Percentiles rank a stretch among this genome's conserved stretches.
Conservation (phyloP, 2,329 filamentous ascomycete genomes). For the Coleophoma cylindrospora region DNA sequence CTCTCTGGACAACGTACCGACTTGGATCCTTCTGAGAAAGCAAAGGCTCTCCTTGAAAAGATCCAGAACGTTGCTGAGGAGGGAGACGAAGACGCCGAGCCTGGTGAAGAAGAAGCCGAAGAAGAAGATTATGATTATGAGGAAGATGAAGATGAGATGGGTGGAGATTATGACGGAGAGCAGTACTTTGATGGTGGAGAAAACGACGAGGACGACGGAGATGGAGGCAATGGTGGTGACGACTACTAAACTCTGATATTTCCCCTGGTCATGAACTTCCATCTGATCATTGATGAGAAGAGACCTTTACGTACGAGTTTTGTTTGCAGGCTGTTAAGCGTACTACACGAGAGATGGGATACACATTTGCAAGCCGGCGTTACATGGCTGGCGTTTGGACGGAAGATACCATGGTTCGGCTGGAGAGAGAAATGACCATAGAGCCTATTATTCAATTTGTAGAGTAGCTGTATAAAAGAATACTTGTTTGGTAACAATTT, state of each 20-base stretch:
- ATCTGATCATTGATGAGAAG: too few species aligned
- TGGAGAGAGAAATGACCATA: too few species aligned
- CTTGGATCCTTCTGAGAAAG: constrained; percentile 21
- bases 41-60: constrained; percentile 23
- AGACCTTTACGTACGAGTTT: too few species aligned
- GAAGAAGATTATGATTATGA: constrained; percentile 54
- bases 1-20: constrained; percentile 7
- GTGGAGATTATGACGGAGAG: constrained; percentile 59
- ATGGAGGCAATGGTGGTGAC: constrained; percentile 41
- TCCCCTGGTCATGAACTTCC: too few species aligned
- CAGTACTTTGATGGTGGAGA: constrained; percentile 60
- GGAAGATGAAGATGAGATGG: constrained; percentile 52
- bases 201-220: constrained; percentile 47
- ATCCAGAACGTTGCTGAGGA: constrained; percentile 20
- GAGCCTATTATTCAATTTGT: too few species aligned
- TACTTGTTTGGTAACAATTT: too few species aligned
- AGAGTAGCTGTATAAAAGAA: too few species aligned
- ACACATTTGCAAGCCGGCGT: too few species aligned
- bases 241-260: constrained; percentile 12
- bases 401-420: too few species aligned
- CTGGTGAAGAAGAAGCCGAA: constrained; percentile 24
- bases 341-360: too few species aligned
- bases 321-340: too few species aligned
- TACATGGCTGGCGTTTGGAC: too few species aligned
- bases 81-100: constrained; percentile 29